Percentiles rank a stretch among this genome's conserved stretches.
Evolutionary conservation across 148 eudicot genomes (phyloP).

Genomic region (Salicornia ramosissima): DNA sequence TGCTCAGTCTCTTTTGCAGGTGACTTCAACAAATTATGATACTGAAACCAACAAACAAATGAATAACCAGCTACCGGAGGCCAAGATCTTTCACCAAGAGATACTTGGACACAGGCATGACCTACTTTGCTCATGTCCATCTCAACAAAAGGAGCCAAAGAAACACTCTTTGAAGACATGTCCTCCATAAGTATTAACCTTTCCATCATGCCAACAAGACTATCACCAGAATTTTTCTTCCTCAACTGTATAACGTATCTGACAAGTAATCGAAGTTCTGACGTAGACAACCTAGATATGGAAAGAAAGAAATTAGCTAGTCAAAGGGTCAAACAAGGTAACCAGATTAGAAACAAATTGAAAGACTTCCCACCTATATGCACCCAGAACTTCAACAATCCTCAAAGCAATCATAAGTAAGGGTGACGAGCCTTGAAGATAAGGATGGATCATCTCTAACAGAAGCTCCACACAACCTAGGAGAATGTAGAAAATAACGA

Average conservation of each 20-base stretch:
- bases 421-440: conserved; percentile 74
- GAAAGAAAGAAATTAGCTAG: neutral
- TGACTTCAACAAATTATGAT: conserved; percentile 60
- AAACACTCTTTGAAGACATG: conserved; percentile 61
- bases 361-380: conserved; percentile 61
- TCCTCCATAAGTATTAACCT: conserved; percentile 73
- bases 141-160: conserved; percentile 90
- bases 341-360: conserved; percentile 10
- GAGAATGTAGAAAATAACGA: conserved; percentile 16
- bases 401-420: conserved; percentile 71
- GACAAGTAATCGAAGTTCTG: conserved; percentile 77
- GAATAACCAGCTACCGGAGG: conserved; percentile 99
- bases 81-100: conserved; percentile 98
- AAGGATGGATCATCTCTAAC: conserved; percentile 82
- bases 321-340: conserved; percentile 8
- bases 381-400: conserved; percentile 90
- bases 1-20: conserved; percentile 53
- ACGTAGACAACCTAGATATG: conserved; percentile 60
- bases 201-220: conserved; percentile 91
- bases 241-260: conserved; percentile 82
- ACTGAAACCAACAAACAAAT: conserved; percentile 98
- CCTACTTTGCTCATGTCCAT: conserved; percentile 97
- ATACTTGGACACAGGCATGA: conserved; percentile 89
- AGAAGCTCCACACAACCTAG: conserved; percentile 96
- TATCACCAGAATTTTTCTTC: conserved; percentile 53